These are phyloP conservation scores for Phoma sp. DNA, from an alignment of 2,329 filamentous ascomycete genomes.

Conservation along the genomic window DNA sequence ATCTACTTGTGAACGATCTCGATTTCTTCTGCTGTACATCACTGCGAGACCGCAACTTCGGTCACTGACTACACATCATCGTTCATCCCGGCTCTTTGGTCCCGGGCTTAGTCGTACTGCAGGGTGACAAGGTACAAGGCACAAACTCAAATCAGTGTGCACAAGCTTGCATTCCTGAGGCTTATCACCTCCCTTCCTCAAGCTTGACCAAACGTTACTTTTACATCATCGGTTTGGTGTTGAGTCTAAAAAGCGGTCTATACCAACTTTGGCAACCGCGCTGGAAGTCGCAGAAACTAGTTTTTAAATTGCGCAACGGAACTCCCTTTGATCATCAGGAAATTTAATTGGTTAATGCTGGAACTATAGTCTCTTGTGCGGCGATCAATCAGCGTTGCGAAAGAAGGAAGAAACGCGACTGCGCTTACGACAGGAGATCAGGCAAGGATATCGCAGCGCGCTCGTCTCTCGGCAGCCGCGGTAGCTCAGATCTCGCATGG, in stretches of 20 bases:
- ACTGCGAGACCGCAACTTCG: background rate
- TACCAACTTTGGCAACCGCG: background rate
- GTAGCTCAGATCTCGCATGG: constrained; percentile 9
- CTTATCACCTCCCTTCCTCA: constrained; percentile 1
- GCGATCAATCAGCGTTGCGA: background rate
- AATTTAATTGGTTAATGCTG: no score
- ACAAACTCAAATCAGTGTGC: background rate
- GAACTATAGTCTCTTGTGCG: background rate
- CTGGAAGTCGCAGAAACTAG: background rate
- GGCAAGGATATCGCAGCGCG: background rate
- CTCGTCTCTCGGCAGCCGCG: constrained; percentile 3
- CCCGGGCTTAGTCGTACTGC: constrained; percentile 9
- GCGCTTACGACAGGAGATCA: background rate
- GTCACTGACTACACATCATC: background rate
- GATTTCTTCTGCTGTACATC: background rate
- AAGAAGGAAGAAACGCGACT: background rate
- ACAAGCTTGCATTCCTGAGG: background rate
- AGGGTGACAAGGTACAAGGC: constrained; percentile 7
- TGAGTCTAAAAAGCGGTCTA: background rate
- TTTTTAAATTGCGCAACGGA: background rate
- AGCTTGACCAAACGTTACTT: background rate
- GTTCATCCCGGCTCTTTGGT: constrained; percentile 7
- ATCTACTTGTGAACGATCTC: background rate
- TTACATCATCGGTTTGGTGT: background rate
- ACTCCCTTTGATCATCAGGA: no score